phyloP scores from a whole-genome alignment of 1,284 basidiomycete species.

The Phlebopus sp. region DNA sequence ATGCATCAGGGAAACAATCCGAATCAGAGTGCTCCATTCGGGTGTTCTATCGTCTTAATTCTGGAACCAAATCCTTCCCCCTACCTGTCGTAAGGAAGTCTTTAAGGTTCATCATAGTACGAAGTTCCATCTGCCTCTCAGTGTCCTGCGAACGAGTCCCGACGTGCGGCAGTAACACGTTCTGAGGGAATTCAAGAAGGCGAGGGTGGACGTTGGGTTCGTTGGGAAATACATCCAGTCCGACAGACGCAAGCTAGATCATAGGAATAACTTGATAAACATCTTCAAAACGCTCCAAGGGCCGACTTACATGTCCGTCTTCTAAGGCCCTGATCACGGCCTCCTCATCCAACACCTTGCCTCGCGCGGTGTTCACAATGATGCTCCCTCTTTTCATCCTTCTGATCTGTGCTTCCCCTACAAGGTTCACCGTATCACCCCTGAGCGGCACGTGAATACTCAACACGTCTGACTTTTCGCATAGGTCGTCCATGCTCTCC shows the following conservation, averaged over 20 bases:
- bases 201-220: constrained; percentile 82
- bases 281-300: neutral
- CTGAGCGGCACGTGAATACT: constrained; percentile 69
- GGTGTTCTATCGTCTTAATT: constrained; percentile 37
- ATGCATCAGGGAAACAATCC: no score
- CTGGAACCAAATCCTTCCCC: constrained; percentile 62
- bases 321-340: constrained; percentile 80
- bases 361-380: constrained; percentile 84
- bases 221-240: constrained; percentile 84
- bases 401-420: constrained; percentile 74
- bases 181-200: constrained; percentile 74
- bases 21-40: no score
- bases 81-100: constrained; percentile 59
- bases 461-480: constrained; percentile 73
- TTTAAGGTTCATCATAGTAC: constrained; percentile 64
- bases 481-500: constrained; percentile 66
- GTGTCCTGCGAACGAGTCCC: constrained; percentile 79
- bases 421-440: constrained; percentile 67
- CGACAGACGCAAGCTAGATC: constrained; percentile 68
- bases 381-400: constrained; percentile 76
- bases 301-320: constrained; percentile 65
- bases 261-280: neutral
- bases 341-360: constrained; percentile 82
- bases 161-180: constrained; percentile 83
- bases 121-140: constrained; percentile 76